A percentile compares a stretch with the other conserved stretches of the same genome.
phyloP scores from a whole-genome alignment of 75 land plant genomes.

The Azolla pinnata region DNA sequence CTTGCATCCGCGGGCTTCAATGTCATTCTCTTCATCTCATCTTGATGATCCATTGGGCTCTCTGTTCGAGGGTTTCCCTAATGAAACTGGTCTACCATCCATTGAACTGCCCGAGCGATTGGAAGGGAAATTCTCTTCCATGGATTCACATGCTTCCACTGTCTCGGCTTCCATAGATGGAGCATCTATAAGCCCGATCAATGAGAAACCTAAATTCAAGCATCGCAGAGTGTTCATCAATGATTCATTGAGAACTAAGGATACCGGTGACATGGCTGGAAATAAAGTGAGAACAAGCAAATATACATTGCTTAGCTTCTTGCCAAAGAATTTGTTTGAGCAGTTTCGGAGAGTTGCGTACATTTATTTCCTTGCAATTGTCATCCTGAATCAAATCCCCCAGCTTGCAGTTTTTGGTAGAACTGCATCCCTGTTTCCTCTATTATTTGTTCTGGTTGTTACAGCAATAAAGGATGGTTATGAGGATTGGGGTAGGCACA shows the following conservation, averaged over 20 bases:
- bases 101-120: not conserved
- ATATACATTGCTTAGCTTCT: slow-evolving; percentile 63
- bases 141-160: not conserved
- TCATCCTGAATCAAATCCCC: slow-evolving; percentile 83
- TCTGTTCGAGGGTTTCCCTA: not conserved
- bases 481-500: slow-evolving; percentile 83
- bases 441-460: slow-evolving; percentile 65
- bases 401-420: slow-evolving; percentile 84
- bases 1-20: not conserved
- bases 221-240: slow-evolving; percentile 60
- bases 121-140: not conserved
- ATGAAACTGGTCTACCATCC: not conserved
- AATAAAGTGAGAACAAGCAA: slow-evolving; percentile 73
- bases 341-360: slow-evolving; percentile 97
- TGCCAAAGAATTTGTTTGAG: slow-evolving; percentile 88
- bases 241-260: slow-evolving; percentile 59
- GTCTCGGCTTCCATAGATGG: not conserved
- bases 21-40: not conserved
- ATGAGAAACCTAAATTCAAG: not conserved
- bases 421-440: slow-evolving; percentile 58
- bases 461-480: slow-evolving; percentile 95
- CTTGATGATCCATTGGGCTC: not conserved
- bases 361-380: slow-evolving; percentile 86
- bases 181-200: not conserved
- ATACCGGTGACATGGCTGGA: slow-evolving; percentile 49